A percentile compares a stretch with the other conserved stretches of the same genome.
Evolutionary conservation across 306 rosid genomes (phyloP).

Genomic region (Macrotyloma uniflorum): DNA sequence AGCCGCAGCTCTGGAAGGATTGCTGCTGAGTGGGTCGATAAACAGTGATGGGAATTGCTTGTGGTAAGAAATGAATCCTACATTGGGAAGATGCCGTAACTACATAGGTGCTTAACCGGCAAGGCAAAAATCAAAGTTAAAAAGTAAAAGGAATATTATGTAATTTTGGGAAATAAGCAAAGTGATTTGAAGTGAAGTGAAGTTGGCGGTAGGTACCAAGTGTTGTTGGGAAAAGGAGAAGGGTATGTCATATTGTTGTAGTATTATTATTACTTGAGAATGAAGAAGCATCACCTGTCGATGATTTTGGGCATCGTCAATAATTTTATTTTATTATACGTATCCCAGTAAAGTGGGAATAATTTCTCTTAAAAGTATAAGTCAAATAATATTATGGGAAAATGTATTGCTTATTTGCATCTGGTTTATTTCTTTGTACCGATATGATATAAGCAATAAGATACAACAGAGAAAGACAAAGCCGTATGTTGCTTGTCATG

Average conservation of each 20-base stretch:
- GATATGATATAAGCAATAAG: constrained; percentile 29
- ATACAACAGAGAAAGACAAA: constrained; percentile 24
- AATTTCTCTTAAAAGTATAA: constrained; percentile 33
- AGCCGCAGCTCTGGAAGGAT: constrained; percentile 72
- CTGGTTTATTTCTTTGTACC: constrained; percentile 26
- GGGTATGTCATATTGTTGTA: constrained; percentile 49
- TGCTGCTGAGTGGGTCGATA: constrained; percentile 74
- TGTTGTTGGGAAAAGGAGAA: constrained; percentile 38
- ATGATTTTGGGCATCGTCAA: constrained; percentile 50
- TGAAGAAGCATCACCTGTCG: constrained; percentile 49
- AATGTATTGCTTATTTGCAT: constrained; percentile 30
- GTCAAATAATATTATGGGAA: constrained; percentile 37
- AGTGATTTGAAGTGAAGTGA: constrained; percentile 48
- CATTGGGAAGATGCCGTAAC: constrained; percentile 26
- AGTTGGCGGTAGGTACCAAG: constrained; percentile 44
- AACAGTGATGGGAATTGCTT: constrained; percentile 45
- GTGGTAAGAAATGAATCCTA: constrained; percentile 38
- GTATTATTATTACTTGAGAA: constrained; percentile 60
- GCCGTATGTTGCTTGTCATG: constrained; percentile 35
- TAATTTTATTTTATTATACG: constrained; percentile 19
- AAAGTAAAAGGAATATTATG: constrained; percentile 48
- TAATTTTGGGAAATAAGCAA: constrained; percentile 63
- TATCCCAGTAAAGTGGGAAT: constrained; percentile 23
- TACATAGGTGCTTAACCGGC: constrained; percentile 32
- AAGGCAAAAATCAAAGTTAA: constrained; percentile 39